Evolutionary conservation across 148 eudicot species (phyloP).

Genomic region (Agrostemma githago): DNA sequence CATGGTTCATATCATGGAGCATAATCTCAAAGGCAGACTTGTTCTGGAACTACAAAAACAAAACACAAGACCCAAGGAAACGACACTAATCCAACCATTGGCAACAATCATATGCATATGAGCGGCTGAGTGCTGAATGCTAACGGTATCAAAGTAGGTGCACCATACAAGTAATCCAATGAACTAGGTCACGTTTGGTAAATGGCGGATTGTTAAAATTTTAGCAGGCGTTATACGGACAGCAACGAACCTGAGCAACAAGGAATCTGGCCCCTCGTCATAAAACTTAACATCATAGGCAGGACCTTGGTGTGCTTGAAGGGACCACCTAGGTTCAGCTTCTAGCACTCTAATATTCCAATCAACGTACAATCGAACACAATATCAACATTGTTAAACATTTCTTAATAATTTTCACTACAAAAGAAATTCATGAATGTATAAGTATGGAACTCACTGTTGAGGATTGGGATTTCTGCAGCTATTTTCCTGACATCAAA

Average conservation of each 20-base stretch:
- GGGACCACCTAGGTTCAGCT: slow-evolving; percentile 57
- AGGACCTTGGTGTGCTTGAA: slow-evolving; percentile 87
- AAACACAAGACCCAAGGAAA: background rate
- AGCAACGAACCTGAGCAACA: slow-evolving; percentile 62
- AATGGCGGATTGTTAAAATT: too few species aligned
- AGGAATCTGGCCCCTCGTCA: slow-evolving; percentile 46
- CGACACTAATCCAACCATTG: background rate
- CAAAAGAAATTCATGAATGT: background rate
- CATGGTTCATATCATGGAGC: background rate
- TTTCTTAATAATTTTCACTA: background rate
- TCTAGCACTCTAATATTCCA: slow-evolving; percentile 29
- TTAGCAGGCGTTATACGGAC: too few species aligned
- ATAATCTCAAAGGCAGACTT: background rate
- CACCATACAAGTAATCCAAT: background rate
- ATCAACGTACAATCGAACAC: slow-evolving; percentile 19
- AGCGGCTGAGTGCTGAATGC: background rate
- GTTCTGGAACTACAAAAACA: background rate
- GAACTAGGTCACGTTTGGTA: too few species aligned
- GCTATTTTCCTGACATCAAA: slow-evolving; percentile 35
- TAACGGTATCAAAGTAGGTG: background rate
- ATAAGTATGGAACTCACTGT: slow-evolving; percentile 33
- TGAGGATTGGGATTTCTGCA: slow-evolving; percentile 32
- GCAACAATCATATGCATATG: background rate
- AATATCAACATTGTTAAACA: slow-evolving; percentile 8
- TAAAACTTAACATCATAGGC: slow-evolving; percentile 93